Evolutionary conservation across 2,329 filamentous ascomycete genomes (phyloP).

Genomic region (Sporothrix pseudoabietina): DNA sequence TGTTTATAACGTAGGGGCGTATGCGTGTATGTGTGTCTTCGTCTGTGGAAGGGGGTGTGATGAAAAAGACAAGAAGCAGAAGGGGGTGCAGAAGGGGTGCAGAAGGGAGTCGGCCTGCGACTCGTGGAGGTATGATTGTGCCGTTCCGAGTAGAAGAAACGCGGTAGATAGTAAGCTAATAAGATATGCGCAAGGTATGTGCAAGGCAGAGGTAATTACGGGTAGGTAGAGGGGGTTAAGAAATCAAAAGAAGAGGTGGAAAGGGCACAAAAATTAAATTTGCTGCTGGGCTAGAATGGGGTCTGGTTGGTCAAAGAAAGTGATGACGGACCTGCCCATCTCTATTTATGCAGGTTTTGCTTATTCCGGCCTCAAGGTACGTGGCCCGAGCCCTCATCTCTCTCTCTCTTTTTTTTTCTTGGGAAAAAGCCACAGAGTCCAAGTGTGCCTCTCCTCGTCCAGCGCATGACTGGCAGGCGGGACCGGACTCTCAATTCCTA

Average conservation of each 20-base stretch:
- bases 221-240: neutral
- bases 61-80: neutral
- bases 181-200: neutral
- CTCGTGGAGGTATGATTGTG: neutral
- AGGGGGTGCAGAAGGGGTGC: neutral
- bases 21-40: neutral
- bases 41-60: neutral
- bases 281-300: constrained; percentile 10
- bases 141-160: neutral
- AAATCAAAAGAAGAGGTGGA: neutral
- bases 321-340: constrained; percentile 15
- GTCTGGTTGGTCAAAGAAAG: constrained; percentile 22
- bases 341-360: constrained; percentile 16
- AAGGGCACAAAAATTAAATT: neutral
- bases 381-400: neutral
- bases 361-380: neutral
- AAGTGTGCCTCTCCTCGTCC: neutral
- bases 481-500: neutral
- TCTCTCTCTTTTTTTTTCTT: neutral
- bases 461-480: constrained; percentile 12
- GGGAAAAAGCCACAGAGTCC: neutral
- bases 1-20: neutral
- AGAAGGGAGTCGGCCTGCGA: neutral
- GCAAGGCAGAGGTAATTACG: constrained; percentile 13
- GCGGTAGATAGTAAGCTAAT: neutral